Conservation (phyloP, 495 filamentous ascomycete species). For the Monascus purpureus region DNA sequence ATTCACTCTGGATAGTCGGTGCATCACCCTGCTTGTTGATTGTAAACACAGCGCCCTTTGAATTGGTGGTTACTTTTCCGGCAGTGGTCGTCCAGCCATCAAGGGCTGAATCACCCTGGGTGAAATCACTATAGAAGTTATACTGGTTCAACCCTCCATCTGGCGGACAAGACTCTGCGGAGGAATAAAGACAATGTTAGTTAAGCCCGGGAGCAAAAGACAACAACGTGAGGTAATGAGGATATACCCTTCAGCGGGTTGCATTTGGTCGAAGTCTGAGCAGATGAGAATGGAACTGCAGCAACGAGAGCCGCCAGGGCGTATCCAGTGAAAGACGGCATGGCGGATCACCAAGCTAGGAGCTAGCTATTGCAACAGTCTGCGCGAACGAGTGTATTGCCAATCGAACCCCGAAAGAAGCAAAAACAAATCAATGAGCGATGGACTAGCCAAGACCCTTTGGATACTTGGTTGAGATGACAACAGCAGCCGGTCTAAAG, state of each 20-base stretch:
- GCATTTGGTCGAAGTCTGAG: slow-evolving; percentile 35
- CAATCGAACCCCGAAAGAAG: too few relatives aligned
- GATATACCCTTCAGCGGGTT: slow-evolving; percentile 24
- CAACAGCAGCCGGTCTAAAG: too few relatives aligned
- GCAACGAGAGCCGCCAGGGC: slow-evolving; percentile 22
- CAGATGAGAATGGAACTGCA: slow-evolving; percentile 20
- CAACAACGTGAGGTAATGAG: too few relatives aligned
- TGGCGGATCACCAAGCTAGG: background rate
- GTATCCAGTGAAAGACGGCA: slow-evolving; percentile 9
- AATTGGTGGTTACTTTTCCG: slow-evolving; percentile 32
- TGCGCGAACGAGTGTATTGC: too few relatives aligned
- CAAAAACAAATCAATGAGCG: too few relatives aligned
- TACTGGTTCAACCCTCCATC: slow-evolving; percentile 48
- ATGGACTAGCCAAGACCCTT: too few relatives aligned
- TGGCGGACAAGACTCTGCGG: slow-evolving; percentile 38
- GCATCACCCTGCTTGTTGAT: slow-evolving; percentile 57
- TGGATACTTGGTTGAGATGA: too few relatives aligned
- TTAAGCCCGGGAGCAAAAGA: too few relatives aligned
- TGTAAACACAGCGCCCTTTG: slow-evolving; percentile 53
- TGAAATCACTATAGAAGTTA: slow-evolving; percentile 51
- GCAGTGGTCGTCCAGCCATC: slow-evolving; percentile 48
- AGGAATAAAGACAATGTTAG: too few relatives aligned
- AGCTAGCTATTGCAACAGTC: too few relatives aligned
- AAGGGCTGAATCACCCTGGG: slow-evolving; percentile 33
- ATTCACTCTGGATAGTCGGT: slow-evolving; percentile 58